A percentile compares a stretch with the other conserved stretches of the same genome.
These are phyloP conservation scores for Serendipita sp. DNA, from an alignment of 768 basidiomycete species.

Conservation along the genomic window DNA sequence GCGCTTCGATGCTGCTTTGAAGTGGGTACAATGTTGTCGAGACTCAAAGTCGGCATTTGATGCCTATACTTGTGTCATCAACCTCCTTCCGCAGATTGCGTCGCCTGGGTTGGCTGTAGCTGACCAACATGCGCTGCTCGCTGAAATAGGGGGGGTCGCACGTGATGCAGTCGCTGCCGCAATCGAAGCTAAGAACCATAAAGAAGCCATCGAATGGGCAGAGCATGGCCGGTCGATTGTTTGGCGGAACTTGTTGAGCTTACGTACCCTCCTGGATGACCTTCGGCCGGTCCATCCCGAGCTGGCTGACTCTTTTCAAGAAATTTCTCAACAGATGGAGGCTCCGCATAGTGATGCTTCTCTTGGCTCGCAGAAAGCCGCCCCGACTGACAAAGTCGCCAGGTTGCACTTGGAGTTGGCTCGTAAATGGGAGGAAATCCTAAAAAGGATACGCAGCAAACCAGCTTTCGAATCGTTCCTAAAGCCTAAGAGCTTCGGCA, in stretches of 20 bases:
- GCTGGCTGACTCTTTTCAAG: conserved; percentile 4
- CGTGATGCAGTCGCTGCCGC: background rate
- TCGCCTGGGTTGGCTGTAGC: background rate
- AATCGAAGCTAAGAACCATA: background rate
- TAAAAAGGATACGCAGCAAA: too few species aligned
- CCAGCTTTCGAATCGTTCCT: too few species aligned
- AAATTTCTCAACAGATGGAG: background rate
- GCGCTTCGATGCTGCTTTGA: too few species aligned
- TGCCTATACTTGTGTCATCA: background rate
- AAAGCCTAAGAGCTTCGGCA: too few species aligned
- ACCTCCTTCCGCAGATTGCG: background rate
- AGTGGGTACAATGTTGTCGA: too few species aligned
- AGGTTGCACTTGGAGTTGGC: too few species aligned
- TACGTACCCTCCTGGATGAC: conserved; percentile 16
- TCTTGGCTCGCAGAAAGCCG: too few species aligned
- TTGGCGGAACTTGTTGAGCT: conserved; percentile 17
- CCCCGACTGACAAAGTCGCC: too few species aligned
- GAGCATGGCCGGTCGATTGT: conserved; percentile 18
- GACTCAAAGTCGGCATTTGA: background rate
- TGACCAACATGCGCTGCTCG: background rate
- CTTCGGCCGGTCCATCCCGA: conserved; percentile 8
- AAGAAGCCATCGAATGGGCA: conserved; percentile 16
- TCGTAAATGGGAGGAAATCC: too few species aligned
- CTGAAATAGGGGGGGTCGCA: background rate
- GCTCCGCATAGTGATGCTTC: background rate